These are phyloP conservation scores for Multifurca ochricompacta DNA, from an alignment of 768 basidiomycete genomes.

Conservation along the genomic window DNA sequence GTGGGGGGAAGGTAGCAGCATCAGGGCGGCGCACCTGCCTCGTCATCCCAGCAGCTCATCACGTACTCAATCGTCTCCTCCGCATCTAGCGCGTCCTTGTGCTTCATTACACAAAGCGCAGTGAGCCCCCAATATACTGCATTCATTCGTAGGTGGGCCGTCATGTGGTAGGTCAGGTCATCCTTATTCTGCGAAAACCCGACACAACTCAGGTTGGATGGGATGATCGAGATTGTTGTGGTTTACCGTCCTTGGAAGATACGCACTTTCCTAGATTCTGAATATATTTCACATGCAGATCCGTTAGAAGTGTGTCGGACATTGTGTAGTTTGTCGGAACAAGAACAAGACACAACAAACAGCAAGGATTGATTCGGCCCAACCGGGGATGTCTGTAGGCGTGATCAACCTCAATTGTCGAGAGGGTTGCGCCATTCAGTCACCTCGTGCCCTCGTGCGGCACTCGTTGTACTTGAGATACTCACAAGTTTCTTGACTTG, in stretches of 20 bases:
- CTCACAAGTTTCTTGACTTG: too few species aligned
- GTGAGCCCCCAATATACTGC: constrained; percentile 95
- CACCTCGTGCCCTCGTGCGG: background rate
- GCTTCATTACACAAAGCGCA: constrained; percentile 74
- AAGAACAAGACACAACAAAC: too few species aligned
- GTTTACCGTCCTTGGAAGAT: background rate
- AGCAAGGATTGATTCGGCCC: too few species aligned
- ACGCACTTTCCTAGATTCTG: constrained; percentile 58
- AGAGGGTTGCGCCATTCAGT: background rate
- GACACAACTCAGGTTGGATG: background rate
- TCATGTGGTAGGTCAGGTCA: constrained; percentile 82
- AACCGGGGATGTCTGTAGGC: too few species aligned
- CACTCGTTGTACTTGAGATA: too few species aligned
- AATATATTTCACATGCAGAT: constrained; percentile 69
- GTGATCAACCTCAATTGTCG: background rate
- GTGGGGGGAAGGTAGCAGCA: too few species aligned
- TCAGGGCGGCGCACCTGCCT: constrained; percentile 52
- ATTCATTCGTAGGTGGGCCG: constrained; percentile 88
- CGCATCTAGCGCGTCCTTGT: constrained; percentile 67
- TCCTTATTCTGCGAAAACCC: constrained; percentile 52
- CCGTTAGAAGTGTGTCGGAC: constrained; percentile 32
- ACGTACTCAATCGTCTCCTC: constrained; percentile 87
- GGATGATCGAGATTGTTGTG: background rate
- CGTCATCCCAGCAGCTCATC: constrained; percentile 92
- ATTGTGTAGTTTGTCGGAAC: too few species aligned